Evolutionary conservation across 768 basidiomycete genomes (phyloP), one percentile per base, ranked within the genome.

Genomic region (Amanita pseudoporphyria): DNA sequence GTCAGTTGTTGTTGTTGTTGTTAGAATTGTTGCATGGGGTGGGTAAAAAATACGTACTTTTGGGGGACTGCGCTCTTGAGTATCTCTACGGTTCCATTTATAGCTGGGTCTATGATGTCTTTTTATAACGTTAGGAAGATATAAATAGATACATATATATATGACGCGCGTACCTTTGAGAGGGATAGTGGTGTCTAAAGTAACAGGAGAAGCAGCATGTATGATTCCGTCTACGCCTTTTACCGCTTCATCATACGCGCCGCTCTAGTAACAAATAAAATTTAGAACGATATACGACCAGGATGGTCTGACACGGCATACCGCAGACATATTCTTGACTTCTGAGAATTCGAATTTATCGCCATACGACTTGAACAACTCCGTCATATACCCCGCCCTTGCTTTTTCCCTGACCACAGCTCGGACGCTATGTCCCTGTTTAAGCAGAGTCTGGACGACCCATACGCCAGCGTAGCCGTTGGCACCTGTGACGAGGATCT

Each of bases 181-280:
- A 35, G 78, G 70, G 14, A 67, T 64, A 67, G 69, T 1, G n/a
- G n/a, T n/a, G n/a, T 71, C 64, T 21, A 68, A 52, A 47, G 72
- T 65, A 57, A 80, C 71, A 1, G 85, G 84, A 1, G 84, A 84
- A 0, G 83, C 84, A 4, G 72, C 78, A 58, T 87, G 87, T 32
- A 68, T 72, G 45, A 92, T 77, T 0, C 74, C 88, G 52, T 86
- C 80, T 9, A 90, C 79, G 1, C 74, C 86, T 61, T 81, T 77
- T 52, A 89, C 82, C 0, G 81, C 87, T 42, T 87, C 79, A 60
- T 91, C 85, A 53, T 89, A 93, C 1, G 82, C 84, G 6, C 77
- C 77, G 1, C 72, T 72, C 79, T 81, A 21, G 3, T 19, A 7
- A 40, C 48, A n/a, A 38, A 3, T 12, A 22, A 30, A 28, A 21